Percentiles rank a stretch among this genome's conserved stretches.
These are phyloP conservation scores for Crucibulum laeve DNA, from an alignment of 768 basidiomycete species.

Conservation along the genomic window DNA sequence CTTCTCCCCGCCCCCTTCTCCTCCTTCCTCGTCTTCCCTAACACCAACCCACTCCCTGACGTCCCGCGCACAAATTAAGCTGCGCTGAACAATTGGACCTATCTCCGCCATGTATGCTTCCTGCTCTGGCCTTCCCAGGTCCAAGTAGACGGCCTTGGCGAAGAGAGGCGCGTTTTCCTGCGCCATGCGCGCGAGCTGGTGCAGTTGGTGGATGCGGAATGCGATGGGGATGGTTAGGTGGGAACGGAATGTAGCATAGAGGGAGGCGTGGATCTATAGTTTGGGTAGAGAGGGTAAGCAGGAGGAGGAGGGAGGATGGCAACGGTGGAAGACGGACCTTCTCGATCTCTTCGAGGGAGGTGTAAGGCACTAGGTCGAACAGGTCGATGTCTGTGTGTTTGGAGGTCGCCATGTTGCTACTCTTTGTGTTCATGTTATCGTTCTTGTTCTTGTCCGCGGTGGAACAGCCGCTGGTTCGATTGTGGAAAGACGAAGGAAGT, in stretches of 20 bases:
- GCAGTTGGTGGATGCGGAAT: constrained; percentile 64
- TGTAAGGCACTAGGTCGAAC: too few species aligned
- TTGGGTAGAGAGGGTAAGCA: too few species aligned
- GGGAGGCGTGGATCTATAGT: constrained; percentile 28
- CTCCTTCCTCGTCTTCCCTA: constrained; percentile 15
- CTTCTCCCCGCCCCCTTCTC: constrained; percentile 26
- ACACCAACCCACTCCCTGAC: constrained; percentile 58
- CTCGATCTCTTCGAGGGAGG: too few species aligned
- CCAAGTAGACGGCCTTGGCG: constrained; percentile 39
- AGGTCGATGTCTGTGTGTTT: too few species aligned
- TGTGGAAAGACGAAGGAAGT: too few species aligned
- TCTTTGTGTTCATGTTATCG: too few species aligned
- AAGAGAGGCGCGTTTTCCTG: constrained; percentile 60
- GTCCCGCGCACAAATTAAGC: constrained; percentile 37
- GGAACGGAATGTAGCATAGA: constrained; percentile 45
- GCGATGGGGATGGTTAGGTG: constrained; percentile 46
- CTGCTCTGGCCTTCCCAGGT: constrained; percentile 45
- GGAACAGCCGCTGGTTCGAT: too few species aligned
- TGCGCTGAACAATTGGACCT: constrained; percentile 33
- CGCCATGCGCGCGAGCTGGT: constrained; percentile 54
- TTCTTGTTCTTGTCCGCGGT: too few species aligned
- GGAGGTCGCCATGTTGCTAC: too few species aligned
- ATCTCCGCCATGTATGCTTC: constrained; percentile 43
- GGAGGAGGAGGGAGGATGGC: too few species aligned
- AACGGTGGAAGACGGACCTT: too few species aligned